Evolutionary conservation across 2,329 filamentous ascomycete genomes (phyloP).

Genomic region (Exophiala mesophila): DNA sequence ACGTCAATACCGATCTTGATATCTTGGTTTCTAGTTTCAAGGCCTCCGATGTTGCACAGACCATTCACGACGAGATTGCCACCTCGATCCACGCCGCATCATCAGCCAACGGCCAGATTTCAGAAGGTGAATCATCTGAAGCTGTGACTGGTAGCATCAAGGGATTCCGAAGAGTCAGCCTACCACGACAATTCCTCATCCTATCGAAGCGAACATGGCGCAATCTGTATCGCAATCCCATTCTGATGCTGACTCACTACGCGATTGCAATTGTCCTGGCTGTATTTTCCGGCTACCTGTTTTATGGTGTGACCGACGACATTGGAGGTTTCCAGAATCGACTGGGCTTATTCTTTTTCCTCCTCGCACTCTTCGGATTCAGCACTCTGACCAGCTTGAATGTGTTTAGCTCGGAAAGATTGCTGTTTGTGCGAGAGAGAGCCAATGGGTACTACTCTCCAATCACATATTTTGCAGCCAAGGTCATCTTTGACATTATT

Average conservation of each 20-base stretch:
- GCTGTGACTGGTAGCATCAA: slow-evolving; percentile 54
- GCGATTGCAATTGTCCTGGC: slow-evolving; percentile 92
- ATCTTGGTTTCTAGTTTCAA: slow-evolving; percentile 70
- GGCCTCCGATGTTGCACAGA: slow-evolving; percentile 69
- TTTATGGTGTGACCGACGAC: slow-evolving; percentile 93
- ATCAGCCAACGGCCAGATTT: slow-evolving; percentile 62
- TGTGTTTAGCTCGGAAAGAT: slow-evolving; percentile 84
- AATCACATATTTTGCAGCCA: slow-evolving; percentile 87
- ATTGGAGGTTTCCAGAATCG: slow-evolving; percentile 97
- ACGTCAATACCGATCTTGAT: slow-evolving; percentile 72
- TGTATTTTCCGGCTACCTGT: slow-evolving; percentile 89
- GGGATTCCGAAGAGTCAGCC: slow-evolving; percentile 75
- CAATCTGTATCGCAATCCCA: slow-evolving; percentile 94
- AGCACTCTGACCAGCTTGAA: slow-evolving; percentile 90
- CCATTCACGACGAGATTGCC: slow-evolving; percentile 72
- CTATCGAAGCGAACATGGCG: slow-evolving; percentile 89
- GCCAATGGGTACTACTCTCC: slow-evolving; percentile 97
- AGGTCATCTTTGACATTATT: slow-evolving; percentile 97
- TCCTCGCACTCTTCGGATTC: slow-evolving; percentile 92
- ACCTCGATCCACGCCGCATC: slow-evolving; percentile 61
- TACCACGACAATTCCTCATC: slow-evolving; percentile 78
- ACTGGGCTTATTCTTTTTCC: slow-evolving; percentile 94
- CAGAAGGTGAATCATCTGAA: slow-evolving; percentile 45
- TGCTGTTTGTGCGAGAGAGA: slow-evolving; percentile 86
- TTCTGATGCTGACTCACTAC: slow-evolving; percentile 98